Conservation (phyloP, 768 basidiomycete species). For the Flagelloscypha sp. region DNA sequence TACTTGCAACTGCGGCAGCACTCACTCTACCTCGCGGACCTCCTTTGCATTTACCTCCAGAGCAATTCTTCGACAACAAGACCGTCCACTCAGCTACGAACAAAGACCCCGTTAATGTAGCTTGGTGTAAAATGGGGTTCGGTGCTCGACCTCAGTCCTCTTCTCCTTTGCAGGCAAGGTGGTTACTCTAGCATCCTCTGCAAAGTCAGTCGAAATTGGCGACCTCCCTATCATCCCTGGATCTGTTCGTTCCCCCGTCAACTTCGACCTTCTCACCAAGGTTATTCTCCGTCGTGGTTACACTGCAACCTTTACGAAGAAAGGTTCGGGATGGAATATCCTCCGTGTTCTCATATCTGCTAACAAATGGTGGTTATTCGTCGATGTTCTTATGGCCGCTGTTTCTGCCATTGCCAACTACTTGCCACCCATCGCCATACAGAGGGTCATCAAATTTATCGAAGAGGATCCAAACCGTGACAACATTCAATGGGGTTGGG, state of each 20-base stretch:
- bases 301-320: conserved; percentile 25
- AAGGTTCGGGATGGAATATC: conserved; percentile 43
- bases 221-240: conserved; percentile 53
- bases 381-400: conserved; percentile 28
- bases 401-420: conserved; percentile 41
- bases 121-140: too few species aligned
- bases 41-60: conserved; percentile 41
- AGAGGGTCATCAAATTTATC: conserved; percentile 41
- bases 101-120: conserved; percentile 39
- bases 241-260: conserved; percentile 35
- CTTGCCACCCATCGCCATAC: conserved; percentile 40
- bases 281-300: conserved; percentile 34
- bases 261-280: conserved; percentile 40
- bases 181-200: conserved; percentile 46
- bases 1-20: conserved; percentile 10
- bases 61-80: conserved; percentile 44
- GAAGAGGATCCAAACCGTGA: conserved; percentile 42
- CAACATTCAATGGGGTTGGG: conserved; percentile 49
- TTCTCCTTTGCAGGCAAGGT: conserved; percentile 58
- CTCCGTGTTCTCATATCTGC: conserved; percentile 34
- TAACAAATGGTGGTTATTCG: conserved; percentile 24
- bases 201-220: conserved; percentile 51
- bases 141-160: conserved; percentile 33
- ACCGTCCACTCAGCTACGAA: conserved; percentile 30
- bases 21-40: conserved; percentile 41